Base-by-base conservation (phyloP, 2,329 filamentous ascomycete genomes). In the Fusarium siculi region DNA sequence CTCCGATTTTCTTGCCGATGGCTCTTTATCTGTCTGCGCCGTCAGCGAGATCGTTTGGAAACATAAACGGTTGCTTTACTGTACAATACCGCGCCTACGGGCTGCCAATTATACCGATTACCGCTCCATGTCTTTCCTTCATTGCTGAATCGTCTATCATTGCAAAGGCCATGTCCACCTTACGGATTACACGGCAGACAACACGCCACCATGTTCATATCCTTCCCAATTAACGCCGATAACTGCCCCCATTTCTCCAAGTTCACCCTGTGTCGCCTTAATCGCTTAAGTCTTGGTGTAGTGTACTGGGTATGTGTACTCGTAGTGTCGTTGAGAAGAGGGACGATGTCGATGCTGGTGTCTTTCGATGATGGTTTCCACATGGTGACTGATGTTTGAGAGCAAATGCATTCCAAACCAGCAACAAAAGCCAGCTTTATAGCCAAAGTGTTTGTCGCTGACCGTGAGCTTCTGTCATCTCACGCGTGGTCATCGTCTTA, bases 241-340 rank as follows among this genome's bases (percentile, higher is more conserved):
- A 25, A 88, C 82, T 19, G 84, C 64, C 69, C 88, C 87, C 30
- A 89, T 76, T 4, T 55, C 30, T 34, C 37, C 54, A 28, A 46
- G 14, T 19, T 34, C 10, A 68, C 14, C 25, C 9, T 59, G 5
- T 36, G 25, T 12, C 66, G 36, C 3, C 12, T 37, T 21, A 56
- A 39, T 16, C 87, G 81, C 9, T 86, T 87, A 9, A 88, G 82
- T 52, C 82, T 82, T 44, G 85, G 83, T 83, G 88, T 86, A 0
- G 79, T 72, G 32, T 86, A 78, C 30, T 83, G 78, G 49, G 87
- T 81, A 4, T 81, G 83, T 12, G 83, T 80, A 25, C 84, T 82
- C 3, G 87, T 88, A 64, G 89, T 87, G 79, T 89, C 87, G 77
- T 88, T 85, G 63, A 89, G 83, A 64, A 89, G 84, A 37, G 88